Evolutionary conservation across 805 yeast species (phyloP).

Genomic region (Ogataea pilisensis): DNA sequence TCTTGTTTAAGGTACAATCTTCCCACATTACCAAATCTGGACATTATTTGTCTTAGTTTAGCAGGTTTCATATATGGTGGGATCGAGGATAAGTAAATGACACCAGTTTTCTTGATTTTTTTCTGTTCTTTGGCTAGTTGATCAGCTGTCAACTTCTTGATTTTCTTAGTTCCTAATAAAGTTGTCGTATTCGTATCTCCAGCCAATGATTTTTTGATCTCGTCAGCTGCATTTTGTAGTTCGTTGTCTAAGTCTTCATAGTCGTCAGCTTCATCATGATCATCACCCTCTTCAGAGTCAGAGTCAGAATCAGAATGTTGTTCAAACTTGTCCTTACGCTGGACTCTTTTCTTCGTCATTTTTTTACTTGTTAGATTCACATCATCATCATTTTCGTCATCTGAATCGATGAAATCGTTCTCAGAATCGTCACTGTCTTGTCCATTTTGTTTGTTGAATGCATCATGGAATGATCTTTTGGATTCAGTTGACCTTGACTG

Average conservation of each 20-base stretch:
- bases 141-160: slow-evolving; percentile 54
- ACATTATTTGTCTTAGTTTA: slow-evolving; percentile 75
- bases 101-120: slow-evolving; percentile 72
- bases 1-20: slow-evolving; percentile 86
- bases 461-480: slow-evolving; percentile 9
- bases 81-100: slow-evolving; percentile 82
- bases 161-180: slow-evolving; percentile 36
- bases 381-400: slow-evolving; percentile 6
- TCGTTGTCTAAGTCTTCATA: slow-evolving; percentile 9
- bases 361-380: not conserved
- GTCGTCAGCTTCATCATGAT: not conserved
- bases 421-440: slow-evolving; percentile 15
- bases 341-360: slow-evolving; percentile 6
- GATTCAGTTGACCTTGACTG: not conserved
- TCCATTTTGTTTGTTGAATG: slow-evolving; percentile 6
- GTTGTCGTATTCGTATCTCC: too few relatives aligned
- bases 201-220: slow-evolving; percentile 15
- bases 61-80: slow-evolving; percentile 98
- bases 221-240: slow-evolving; percentile 5
- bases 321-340: slow-evolving; percentile 6
- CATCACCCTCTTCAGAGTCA: slow-evolving; percentile 12
- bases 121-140: slow-evolving; percentile 52
- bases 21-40: slow-evolving; percentile 84
- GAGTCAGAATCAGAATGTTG: slow-evolving; percentile 8
- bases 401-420: slow-evolving; percentile 7